A percentile compares a stretch with the other conserved stretches of the same genome.
phyloP scores from a whole-genome alignment of 2,329 filamentous ascomycete species.

The Cladophialophora immunda region DNA sequence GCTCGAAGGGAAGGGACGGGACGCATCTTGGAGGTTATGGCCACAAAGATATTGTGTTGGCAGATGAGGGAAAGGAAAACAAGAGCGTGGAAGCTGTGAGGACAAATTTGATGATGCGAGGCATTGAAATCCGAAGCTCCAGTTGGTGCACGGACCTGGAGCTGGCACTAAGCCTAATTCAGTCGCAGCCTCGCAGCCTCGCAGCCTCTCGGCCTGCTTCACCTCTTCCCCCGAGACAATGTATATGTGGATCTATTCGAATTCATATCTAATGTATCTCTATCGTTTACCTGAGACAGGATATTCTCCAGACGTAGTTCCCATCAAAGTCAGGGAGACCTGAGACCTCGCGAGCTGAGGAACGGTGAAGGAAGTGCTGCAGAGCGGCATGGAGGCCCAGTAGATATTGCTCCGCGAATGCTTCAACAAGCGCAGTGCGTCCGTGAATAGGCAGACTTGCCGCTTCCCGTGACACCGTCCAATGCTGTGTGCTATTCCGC shows the following conservation, averaged over 20 bases:
- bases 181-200: neutral
- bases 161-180: conserved; percentile 11
- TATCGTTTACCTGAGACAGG: neutral
- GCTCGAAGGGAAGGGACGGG: conserved; percentile 48
- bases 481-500: too few relatives aligned
- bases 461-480: neutral
- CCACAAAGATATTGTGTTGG: neutral
- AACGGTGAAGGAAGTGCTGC: too few relatives aligned
- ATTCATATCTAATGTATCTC: neutral
- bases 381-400: too few relatives aligned
- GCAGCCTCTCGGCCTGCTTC: too few relatives aligned
- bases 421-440: neutral
- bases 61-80: neutral
- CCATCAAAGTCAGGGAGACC: neutral
- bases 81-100: neutral
- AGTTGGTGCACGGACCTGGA: neutral
- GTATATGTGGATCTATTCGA: neutral
- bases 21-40: conserved; percentile 34
- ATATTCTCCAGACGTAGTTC: neutral
- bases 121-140: conserved; percentile 9
- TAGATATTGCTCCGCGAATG: too few relatives aligned
- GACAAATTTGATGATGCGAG: conserved; percentile 5
- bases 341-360: neutral
- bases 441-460: neutral
- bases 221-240: too few relatives aligned